Evolutionary conservation across 768 basidiomycete species (phyloP), one percentile per base, ranked within the genome.

Genomic region (Artomyces pyxidatus): DNA sequence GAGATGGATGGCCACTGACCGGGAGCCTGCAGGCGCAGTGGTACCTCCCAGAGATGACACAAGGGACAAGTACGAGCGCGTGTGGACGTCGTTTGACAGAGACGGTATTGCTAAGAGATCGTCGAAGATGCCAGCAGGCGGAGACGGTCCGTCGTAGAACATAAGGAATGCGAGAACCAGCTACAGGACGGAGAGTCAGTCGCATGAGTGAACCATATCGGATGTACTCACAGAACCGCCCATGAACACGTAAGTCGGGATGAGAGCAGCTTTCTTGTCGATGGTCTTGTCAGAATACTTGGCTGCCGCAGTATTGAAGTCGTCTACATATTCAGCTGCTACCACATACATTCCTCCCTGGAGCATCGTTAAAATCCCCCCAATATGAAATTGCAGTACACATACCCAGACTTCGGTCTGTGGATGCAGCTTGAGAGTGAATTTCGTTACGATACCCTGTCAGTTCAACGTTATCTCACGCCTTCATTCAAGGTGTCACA

Each of bases 81-180:
- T 35, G 14, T 35, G 32, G 14, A 35, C 32, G 14, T 35, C 32
- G 14, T 14, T 14, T 14, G 4, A 5, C 17, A 14, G 7, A 43
- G 37, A 11, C 2, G 52, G 52, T 6, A 53, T 53, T 1, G 49
- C 28, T 49, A 59, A 41, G 39, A 59, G 45, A 21, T 54, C 57
- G 1, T 58, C 57, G 30, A 59, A 58, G 1, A 52, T 28, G 11
- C 52, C 54, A 1, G 21, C 42, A 8, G 54, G 47, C 14, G 52
- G 51, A 3, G 44, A 44, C 0, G 58, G 57, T 0, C 42, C 57
- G 27, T 59, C 54, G 38, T 59, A 59, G 22, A 55, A 58, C 11
- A 21, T n/a, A 12, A 35, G 32, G 32, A 35, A 35, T 4, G 17
- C 32, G 14, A 35, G 17, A 17, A 35, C 32, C 14, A 35, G 14